A percentile compares a stretch with the other conserved stretches of the same genome.
Conservation (phyloP, 129 eudicot genomes). For the Flaveria ramosissima region DNA sequence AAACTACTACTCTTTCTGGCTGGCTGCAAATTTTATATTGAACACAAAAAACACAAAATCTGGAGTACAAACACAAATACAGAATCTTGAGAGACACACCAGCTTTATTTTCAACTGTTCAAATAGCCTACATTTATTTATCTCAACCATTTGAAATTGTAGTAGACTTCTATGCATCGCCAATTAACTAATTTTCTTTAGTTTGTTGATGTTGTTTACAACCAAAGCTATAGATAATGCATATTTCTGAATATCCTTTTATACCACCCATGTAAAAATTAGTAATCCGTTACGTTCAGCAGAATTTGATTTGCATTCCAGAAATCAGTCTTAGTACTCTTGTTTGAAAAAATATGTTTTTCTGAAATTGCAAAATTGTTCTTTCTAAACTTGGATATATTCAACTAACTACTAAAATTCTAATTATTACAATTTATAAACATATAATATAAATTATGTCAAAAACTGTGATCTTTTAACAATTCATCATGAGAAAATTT, state of each 20-base stretch:
- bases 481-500: too few relatives aligned
- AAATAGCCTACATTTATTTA: not conserved
- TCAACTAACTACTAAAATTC: too few relatives aligned
- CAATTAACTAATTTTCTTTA: slow-evolving; percentile 5
- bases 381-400: too few relatives aligned
- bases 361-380: too few relatives aligned
- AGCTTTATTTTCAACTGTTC: not conserved
- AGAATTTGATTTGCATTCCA: too few relatives aligned
- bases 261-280: not conserved
- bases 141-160: not conserved
- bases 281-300: not conserved
- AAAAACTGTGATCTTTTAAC: too few relatives aligned
- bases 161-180: not conserved
- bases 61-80: not conserved
- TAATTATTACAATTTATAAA: too few relatives aligned
- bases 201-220: not conserved
- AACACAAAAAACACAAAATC: not conserved
- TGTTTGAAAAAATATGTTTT: too few relatives aligned
- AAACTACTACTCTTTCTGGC: not conserved
- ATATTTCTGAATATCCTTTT: not conserved
- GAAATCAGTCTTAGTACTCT: too few relatives aligned
- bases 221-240: not conserved
- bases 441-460: too few relatives aligned
- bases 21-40: not conserved
- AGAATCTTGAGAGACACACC: not conserved